Evolutionary conservation across 257 asterid genomes (phyloP).

Genomic region (Coffea canephora): DNA sequence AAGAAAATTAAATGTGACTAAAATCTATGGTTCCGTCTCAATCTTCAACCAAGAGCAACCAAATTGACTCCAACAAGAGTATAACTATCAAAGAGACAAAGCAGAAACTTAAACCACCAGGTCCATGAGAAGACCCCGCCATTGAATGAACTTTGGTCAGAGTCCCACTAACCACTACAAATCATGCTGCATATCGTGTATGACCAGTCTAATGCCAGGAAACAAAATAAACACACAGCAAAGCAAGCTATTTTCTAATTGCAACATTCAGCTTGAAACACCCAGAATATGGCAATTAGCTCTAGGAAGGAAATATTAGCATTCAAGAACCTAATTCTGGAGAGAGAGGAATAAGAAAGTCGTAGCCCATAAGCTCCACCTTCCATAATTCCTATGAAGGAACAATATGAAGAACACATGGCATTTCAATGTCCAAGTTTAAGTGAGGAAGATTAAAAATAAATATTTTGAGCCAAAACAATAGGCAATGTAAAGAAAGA

Average conservation of each 20-base stretch:
- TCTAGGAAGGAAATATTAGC: not conserved
- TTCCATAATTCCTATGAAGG: not conserved
- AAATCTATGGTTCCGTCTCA: not conserved
- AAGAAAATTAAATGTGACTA: not conserved
- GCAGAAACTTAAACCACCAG: not conserved
- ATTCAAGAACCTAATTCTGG: not conserved
- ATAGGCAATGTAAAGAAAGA: not conserved
- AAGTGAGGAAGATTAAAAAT: not conserved
- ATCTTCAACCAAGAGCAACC: not conserved
- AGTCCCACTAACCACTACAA: not conserved
- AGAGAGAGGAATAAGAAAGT: not conserved
- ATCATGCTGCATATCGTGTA: not conserved
- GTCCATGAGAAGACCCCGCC: not conserved
- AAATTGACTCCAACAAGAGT: not conserved
- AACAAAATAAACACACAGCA: not conserved
- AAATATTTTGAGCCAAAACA: not conserved
- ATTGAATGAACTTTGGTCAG: not conserved
- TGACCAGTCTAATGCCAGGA: not conserved
- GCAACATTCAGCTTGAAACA: not conserved
- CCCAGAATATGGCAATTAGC: not conserved
- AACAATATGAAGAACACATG: no score
- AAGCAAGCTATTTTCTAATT: not conserved
- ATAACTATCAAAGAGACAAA: not conserved
- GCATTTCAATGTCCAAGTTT: not conserved
- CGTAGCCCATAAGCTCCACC: not conserved